Evolutionary conservation across 176 grass and related monocot genomes (phyloP).

Genomic region (Bolboschoenus planiculmis): DNA sequence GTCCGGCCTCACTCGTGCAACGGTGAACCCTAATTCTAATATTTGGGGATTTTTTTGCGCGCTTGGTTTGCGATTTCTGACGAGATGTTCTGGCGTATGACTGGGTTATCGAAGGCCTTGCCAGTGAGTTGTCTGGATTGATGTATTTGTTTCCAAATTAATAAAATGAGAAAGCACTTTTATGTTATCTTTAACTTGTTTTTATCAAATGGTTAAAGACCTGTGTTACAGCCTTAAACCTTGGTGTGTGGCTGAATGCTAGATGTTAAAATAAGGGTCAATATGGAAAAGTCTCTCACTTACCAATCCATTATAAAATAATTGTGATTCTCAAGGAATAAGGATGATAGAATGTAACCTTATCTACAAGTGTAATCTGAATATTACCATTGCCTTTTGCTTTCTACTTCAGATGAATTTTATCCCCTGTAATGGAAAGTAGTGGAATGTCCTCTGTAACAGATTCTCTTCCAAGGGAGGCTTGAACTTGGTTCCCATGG

Average conservation of each 20-base stretch:
- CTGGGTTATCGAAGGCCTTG: constrained; percentile 30
- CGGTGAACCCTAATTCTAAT: constrained; percentile 3
- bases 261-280: not conserved
- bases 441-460: not conserved
- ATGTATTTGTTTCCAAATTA: not conserved
- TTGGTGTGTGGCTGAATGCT: not conserved
- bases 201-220: not conserved
- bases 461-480: not conserved
- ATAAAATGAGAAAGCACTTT: not conserved
- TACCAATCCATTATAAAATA: not conserved
- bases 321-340: not conserved
- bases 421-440: not conserved
- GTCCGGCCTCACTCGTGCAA: not conserved
- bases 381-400: not conserved
- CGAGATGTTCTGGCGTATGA: constrained; percentile 58
- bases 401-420: not conserved
- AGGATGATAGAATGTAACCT: not conserved
- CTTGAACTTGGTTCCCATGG: not conserved
- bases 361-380: not conserved
- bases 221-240: not conserved
- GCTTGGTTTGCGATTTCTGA: constrained; percentile 3
- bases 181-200: not conserved
- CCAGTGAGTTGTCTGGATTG: constrained; percentile 29
- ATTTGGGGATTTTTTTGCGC: constrained; percentile 3
- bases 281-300: not conserved